Conservation (phyloP, 1,284 basidiomycete genomes). For the Rhizoctonia solani region DNA sequence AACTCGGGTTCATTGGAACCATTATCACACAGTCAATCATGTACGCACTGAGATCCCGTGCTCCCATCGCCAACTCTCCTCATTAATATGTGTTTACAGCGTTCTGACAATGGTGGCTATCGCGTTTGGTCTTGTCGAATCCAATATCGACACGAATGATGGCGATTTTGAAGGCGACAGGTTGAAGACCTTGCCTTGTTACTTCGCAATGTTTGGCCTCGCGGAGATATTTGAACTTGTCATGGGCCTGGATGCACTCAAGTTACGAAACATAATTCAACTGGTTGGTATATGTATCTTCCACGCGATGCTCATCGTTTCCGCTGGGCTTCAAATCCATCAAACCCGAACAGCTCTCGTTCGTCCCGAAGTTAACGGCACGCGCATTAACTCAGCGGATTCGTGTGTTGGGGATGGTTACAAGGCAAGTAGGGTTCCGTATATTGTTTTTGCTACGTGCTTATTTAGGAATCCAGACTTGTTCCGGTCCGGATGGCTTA, state of each 20-base stretch:
- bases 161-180: constrained; percentile 40
- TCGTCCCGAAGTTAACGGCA: constrained; percentile 37
- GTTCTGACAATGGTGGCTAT: constrained; percentile 55
- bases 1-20: constrained; percentile 30
- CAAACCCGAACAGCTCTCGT: constrained; percentile 68
- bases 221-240: constrained; percentile 74
- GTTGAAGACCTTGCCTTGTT: constrained; percentile 76
- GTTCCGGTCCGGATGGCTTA: constrained; percentile 47
- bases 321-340: constrained; percentile 71
- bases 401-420: constrained; percentile 17
- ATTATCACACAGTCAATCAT: constrained; percentile 28
- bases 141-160: constrained; percentile 55
- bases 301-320: constrained; percentile 70
- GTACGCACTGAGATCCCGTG: neutral
- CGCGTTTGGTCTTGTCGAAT: constrained; percentile 48
- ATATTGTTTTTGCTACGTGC: constrained; percentile 5
- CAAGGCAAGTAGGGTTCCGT: neutral
- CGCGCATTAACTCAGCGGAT: constrained; percentile 1
- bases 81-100: constrained; percentile 50
- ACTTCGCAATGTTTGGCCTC: constrained; percentile 77
- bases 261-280: constrained; percentile 75
- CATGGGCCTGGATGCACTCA: constrained; percentile 65
- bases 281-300: constrained; percentile 72
- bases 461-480: constrained; percentile 41
- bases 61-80: neutral